Percentiles rank a stretch among this genome's conserved stretches.
Evolutionary conservation across 805 yeast genomes (phyloP).

Genomic region (Ogataea trehalophila): DNA sequence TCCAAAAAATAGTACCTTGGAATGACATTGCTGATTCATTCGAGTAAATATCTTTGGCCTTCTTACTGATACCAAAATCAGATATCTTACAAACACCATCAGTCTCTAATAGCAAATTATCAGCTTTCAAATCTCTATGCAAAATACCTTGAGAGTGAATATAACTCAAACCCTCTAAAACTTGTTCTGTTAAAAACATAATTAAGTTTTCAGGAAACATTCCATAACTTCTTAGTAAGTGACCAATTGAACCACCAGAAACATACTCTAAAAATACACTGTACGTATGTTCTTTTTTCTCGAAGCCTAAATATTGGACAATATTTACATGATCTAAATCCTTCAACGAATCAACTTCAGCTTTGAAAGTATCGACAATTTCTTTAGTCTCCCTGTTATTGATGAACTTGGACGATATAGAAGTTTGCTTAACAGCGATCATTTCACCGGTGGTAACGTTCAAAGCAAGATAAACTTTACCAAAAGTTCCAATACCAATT

Average conservation of each 20-base stretch:
- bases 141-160: constrained; percentile 81
- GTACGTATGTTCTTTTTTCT: constrained; percentile 65
- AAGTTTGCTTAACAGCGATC: constrained; percentile 97
- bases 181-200: constrained; percentile 70
- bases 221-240: constrained; percentile 77
- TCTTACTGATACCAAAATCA: constrained; percentile 93
- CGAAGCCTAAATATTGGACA: constrained; percentile 95
- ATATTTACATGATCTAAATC: constrained; percentile 91
- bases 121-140: constrained; percentile 94
- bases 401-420: constrained; percentile 44
- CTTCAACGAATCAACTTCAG: constrained; percentile 91
- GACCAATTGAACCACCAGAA: constrained; percentile 95
- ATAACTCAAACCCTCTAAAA: constrained; percentile 79
- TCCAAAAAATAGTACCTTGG: constrained; percentile 98
- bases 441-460: constrained; percentile 97
- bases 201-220: constrained; percentile 77
- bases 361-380: constrained; percentile 74
- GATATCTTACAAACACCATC: constrained; percentile 95
- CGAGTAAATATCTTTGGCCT: constrained; percentile 77
- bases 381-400: constrained; percentile 46
- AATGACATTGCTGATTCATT: constrained; percentile 89
- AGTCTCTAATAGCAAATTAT: constrained; percentile 77
- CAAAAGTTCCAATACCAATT: constrained; percentile 95
- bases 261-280: constrained; percentile 92
- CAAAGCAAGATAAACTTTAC: constrained; percentile 84